These are phyloP conservation scores for Talaromyces thailandensis DNA, from an alignment of 495 filamentous ascomycete species.

Conservation along the genomic window DNA sequence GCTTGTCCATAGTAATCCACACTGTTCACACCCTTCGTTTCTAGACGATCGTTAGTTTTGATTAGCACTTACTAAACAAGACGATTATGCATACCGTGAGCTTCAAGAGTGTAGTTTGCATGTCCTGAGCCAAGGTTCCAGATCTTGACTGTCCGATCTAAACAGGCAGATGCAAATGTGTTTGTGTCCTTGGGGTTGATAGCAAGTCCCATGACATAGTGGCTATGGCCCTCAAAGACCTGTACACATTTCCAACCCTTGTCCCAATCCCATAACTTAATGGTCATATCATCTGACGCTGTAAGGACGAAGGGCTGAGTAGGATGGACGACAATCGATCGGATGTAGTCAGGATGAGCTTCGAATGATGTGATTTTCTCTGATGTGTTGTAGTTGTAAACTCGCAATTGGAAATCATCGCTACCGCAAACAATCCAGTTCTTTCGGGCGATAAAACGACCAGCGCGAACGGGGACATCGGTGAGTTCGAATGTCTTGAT, in stretches of 20 bases:
- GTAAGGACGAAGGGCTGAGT: conserved; percentile 94
- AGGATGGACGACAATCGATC: conserved; percentile 94
- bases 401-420: conserved; percentile 94
- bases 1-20: conserved; percentile 96
- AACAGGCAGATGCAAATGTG: conserved; percentile 91
- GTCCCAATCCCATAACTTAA: conserved; percentile 99
- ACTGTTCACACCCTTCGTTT: conserved; percentile 96
- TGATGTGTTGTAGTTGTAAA: conserved; percentile 98
- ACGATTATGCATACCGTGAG: conserved; percentile 39
- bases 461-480: conserved; percentile 95
- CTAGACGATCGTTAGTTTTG: conserved; percentile 17
- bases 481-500: conserved; percentile 99
- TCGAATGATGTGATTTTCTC: conserved; percentile 98
- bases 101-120: conserved; percentile 92
- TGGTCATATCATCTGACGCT: conserved; percentile 98
- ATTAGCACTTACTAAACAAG: not conserved
- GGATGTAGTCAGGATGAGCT: conserved; percentile 98
- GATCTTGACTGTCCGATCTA: conserved; percentile 96
- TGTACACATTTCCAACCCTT: conserved; percentile 97
- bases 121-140: conserved; percentile 88
- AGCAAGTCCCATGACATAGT: conserved; percentile 99
- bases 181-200: conserved; percentile 99
- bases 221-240: conserved; percentile 95
- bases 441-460: conserved; percentile 93
- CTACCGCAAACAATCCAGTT: conserved; percentile 99